phyloP scores from a whole-genome alignment of 306 rosid species.

The Sphenostylis stenocarpa region DNA sequence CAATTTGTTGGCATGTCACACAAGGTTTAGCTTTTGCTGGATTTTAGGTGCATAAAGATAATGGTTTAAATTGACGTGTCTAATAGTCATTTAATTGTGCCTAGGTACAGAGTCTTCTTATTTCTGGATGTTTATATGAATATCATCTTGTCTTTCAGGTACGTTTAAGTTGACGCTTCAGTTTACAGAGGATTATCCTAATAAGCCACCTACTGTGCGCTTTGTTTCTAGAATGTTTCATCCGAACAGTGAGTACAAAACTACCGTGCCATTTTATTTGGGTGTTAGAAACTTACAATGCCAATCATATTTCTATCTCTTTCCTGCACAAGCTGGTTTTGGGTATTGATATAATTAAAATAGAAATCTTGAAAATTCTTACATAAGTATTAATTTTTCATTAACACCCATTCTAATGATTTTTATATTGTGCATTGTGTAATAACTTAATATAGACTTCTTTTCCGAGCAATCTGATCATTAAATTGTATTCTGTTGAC shows the following conservation, averaged over 20 bases:
- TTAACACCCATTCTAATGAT: neutral
- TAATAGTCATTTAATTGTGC: constrained; percentile 10
- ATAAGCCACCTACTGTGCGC: constrained; percentile 93
- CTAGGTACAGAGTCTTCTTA: neutral
- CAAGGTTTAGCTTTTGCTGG: constrained; percentile 4
- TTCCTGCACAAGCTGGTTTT: neutral
- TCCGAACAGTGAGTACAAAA: constrained; percentile 81
- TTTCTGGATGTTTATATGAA: neutral
- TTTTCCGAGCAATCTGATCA: neutral
- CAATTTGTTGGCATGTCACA: neutral
- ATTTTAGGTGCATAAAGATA: neutral
- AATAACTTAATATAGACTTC: neutral
- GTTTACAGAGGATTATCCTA: constrained; percentile 93
- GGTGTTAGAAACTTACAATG: constrained; percentile 10
- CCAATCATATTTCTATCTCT: neutral
- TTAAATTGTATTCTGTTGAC: neutral
- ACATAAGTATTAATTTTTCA: neutral
- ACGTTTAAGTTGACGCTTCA: constrained; percentile 96
- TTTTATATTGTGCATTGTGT: neutral
- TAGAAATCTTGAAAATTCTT: neutral
- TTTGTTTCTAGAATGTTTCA: constrained; percentile 99
- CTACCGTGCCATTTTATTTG: constrained; percentile 1
- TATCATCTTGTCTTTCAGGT: constrained; percentile 52
- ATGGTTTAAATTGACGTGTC: neutral
- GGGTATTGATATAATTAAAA: neutral